Percentiles rank a stretch among this genome's conserved stretches.
phyloP scores from a whole-genome alignment of 2,329 filamentous ascomycete genomes.

The Penicillium sp. region DNA sequence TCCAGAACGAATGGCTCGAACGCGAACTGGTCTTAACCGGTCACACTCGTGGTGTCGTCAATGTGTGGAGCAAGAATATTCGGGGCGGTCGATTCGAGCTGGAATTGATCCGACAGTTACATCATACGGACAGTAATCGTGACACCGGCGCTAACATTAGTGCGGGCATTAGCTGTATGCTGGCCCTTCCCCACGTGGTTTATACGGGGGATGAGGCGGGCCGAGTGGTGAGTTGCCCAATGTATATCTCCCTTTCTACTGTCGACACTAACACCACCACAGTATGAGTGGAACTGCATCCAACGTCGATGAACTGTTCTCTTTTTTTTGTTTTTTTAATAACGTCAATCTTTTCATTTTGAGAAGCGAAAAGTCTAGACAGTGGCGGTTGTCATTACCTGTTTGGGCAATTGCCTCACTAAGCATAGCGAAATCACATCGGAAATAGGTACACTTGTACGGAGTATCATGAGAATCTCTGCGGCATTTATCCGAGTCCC shows the following conservation, averaged over 20 bases:
- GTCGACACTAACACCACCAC: slow-evolving; percentile 20
- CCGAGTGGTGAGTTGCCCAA: slow-evolving; percentile 66
- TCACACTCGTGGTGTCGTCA: slow-evolving; percentile 79
- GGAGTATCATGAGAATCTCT: not conserved
- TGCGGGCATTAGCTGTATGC: slow-evolving; percentile 80
- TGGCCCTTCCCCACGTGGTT: slow-evolving; percentile 77
- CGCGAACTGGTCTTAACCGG: slow-evolving; percentile 86
- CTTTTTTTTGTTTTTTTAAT: not conserved
- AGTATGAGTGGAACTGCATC: slow-evolving; percentile 62
- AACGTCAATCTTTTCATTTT: no score
- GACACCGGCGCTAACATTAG: slow-evolving; percentile 57
- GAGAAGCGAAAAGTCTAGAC: not conserved
- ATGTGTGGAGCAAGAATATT: slow-evolving; percentile 64
- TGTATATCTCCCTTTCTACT: not conserved
- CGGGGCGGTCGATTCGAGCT: slow-evolving; percentile 70
- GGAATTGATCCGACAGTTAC: slow-evolving; percentile 76
- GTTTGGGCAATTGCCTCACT: not conserved
- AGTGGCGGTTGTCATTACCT: not conserved
- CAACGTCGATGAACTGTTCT: slow-evolving; percentile 44
- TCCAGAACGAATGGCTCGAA: slow-evolving; percentile 88
- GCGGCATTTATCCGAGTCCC: slow-evolving; percentile 27
- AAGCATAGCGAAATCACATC: not conserved
- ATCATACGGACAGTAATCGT: slow-evolving; percentile 71
- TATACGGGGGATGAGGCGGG: slow-evolving; percentile 96
- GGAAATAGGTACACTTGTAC: not conserved